phyloP scores from a whole-genome alignment of 2,329 filamentous ascomycete species.

The Nakataea oryzae region DNA sequence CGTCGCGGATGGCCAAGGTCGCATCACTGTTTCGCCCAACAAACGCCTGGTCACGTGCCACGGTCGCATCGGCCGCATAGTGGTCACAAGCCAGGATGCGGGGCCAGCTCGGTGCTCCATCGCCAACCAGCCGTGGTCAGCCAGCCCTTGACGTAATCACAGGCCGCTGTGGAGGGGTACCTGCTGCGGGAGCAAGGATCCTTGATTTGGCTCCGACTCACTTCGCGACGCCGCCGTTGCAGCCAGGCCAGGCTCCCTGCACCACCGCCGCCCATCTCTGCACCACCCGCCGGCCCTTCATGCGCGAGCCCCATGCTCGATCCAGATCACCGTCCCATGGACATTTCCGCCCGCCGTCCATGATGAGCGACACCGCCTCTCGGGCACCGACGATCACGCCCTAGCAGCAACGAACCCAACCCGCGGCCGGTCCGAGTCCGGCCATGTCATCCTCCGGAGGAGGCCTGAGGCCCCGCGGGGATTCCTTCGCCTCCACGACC shows the following conservation, averaged over 20 bases:
- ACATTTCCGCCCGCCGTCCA: neutral
- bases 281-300: neutral
- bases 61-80: neutral
- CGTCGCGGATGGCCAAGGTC: too few relatives aligned
- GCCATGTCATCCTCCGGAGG: constrained; percentile 14
- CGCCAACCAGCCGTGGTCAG: constrained; percentile 4
- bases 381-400: constrained; percentile 20
- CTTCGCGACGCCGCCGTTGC: neutral
- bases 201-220: neutral
- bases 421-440: constrained; percentile 15
- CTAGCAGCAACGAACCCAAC: constrained; percentile 18
- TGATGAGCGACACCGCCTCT: constrained; percentile 6
- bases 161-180: neutral
- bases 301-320: neutral
- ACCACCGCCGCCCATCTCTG: neutral
- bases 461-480: constrained; percentile 23
- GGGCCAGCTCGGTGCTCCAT: neutral
- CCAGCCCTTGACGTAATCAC: constrained; percentile 1
- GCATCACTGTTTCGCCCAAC: neutral
- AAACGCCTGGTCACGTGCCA: neutral
- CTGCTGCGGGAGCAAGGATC: neutral
- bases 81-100: neutral
- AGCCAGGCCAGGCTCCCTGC: neutral
- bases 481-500: constrained; percentile 31
- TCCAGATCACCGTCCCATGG: neutral